Evolutionary conservation across 2,329 filamentous ascomycete genomes (phyloP).

Genomic region (Talaromyces islandicus): DNA sequence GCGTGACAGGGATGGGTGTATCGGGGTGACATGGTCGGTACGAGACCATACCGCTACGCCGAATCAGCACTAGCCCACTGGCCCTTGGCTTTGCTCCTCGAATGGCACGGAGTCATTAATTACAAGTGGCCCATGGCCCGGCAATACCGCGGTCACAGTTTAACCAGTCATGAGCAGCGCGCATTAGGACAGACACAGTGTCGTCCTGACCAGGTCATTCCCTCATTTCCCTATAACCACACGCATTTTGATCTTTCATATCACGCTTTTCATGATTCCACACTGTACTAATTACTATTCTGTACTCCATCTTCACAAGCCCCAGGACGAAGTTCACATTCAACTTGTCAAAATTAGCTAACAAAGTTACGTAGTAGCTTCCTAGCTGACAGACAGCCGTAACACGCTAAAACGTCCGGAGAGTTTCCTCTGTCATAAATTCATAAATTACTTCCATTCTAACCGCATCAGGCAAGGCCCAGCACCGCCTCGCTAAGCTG

Average conservation of each 20-base stretch:
- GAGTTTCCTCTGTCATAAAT: background rate
- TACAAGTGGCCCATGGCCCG: background rate
- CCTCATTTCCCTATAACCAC: background rate
- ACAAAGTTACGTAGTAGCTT: too few species aligned
- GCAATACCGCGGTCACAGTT: background rate
- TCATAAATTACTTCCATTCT: background rate
- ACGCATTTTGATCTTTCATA: background rate
- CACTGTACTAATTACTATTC: background rate
- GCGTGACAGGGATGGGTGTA: background rate
- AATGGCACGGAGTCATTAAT: background rate
- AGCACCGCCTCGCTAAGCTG: background rate
- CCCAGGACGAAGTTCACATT: background rate
- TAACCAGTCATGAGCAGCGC: background rate
- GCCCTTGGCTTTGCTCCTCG: background rate
- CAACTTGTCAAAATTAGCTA: too few species aligned
- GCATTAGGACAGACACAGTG: background rate
- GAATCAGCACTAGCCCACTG: background rate
- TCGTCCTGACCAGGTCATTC: background rate
- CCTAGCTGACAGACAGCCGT: background rate
- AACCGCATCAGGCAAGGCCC: background rate
- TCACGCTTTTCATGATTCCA: background rate
- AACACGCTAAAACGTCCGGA: background rate
- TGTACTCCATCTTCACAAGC: too few species aligned
- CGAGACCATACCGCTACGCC: background rate
- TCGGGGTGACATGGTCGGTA: background rate